Conservation (phyloP, 1,284 basidiomycete species). For the Leccinum cinnamomeum region DNA sequence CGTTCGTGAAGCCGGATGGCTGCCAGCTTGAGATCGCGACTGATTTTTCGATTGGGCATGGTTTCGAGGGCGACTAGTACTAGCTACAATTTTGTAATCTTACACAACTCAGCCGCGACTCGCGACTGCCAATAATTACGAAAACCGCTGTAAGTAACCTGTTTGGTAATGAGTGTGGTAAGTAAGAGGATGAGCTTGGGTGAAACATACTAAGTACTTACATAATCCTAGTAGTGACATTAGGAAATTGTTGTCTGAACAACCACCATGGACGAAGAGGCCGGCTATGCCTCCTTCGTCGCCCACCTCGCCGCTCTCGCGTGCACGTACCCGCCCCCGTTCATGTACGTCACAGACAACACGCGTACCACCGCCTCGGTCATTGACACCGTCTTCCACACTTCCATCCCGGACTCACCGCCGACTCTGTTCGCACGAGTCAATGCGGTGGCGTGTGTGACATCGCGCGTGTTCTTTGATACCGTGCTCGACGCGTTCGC, state of each 20-base stretch:
- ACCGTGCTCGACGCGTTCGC: slow-evolving; percentile 61
- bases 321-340: slow-evolving; percentile 55
- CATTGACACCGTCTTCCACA: slow-evolving; percentile 41
- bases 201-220: too few relatives aligned
- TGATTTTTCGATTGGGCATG: too few relatives aligned
- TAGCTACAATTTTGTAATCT: too few relatives aligned
- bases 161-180: too few relatives aligned
- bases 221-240: not conserved
- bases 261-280: slow-evolving; percentile 9
- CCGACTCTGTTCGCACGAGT: slow-evolving; percentile 46
- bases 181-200: too few relatives aligned
- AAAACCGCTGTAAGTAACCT: too few relatives aligned
- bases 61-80: too few relatives aligned
- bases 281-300: slow-evolving; percentile 24
- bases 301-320: slow-evolving; percentile 47
- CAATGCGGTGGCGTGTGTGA: slow-evolving; percentile 68
- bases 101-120: too few relatives aligned
- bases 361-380: slow-evolving; percentile 46
- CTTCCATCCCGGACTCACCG: slow-evolving; percentile 20
- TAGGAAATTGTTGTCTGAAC: not conserved
- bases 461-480: slow-evolving; percentile 66
- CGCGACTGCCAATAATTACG: too few relatives aligned
- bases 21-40: too few relatives aligned
- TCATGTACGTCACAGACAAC: slow-evolving; percentile 68
- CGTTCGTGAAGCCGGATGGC: too few relatives aligned